Conservation (phyloP, 768 basidiomycete species). For the Dioszegia crocea region DNA sequence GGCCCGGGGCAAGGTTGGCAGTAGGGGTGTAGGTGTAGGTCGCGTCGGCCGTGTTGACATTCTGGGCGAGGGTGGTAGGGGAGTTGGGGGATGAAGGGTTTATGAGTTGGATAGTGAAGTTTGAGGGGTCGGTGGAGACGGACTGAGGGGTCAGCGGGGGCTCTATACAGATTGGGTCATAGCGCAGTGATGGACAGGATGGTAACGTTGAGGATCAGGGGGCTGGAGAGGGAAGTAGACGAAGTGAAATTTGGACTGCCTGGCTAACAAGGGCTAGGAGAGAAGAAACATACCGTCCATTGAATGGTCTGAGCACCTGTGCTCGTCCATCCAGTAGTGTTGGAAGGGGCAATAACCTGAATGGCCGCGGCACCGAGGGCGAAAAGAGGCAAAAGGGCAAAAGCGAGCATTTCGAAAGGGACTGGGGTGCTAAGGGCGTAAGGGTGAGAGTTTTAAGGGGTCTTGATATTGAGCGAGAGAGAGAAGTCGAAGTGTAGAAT, state of each 20-base stretch:
- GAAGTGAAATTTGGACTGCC: not conserved
- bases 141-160: slow-evolving; percentile 14
- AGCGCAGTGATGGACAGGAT: not conserved
- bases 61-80: slow-evolving; percentile 16
- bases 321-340: slow-evolving; percentile 30
- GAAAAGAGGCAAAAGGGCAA: slow-evolving; percentile 16
- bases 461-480: not conserved
- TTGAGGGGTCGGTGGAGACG: slow-evolving; percentile 34
- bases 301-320: slow-evolving; percentile 23
- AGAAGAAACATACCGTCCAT: slow-evolving; percentile 33
- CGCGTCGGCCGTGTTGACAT: slow-evolving; percentile 21
- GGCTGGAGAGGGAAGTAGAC: not conserved
- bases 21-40: slow-evolving; percentile 30
- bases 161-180: slow-evolving; percentile 14
- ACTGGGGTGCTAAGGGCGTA: not conserved
- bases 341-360: slow-evolving; percentile 26
- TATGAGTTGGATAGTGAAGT: slow-evolving; percentile 34
- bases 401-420: slow-evolving; percentile 17
- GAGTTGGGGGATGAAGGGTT: slow-evolving; percentile 26
- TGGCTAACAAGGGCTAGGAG: not conserved
- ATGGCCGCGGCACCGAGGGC: slow-evolving; percentile 21
- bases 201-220: not conserved
- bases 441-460: not conserved
- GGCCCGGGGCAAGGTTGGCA: slow-evolving; percentile 12
- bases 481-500: not conserved